phyloP scores from a whole-genome alignment of 1,139 yeast genomes.

The Yamadazyma kanchanaburiensis region DNA sequence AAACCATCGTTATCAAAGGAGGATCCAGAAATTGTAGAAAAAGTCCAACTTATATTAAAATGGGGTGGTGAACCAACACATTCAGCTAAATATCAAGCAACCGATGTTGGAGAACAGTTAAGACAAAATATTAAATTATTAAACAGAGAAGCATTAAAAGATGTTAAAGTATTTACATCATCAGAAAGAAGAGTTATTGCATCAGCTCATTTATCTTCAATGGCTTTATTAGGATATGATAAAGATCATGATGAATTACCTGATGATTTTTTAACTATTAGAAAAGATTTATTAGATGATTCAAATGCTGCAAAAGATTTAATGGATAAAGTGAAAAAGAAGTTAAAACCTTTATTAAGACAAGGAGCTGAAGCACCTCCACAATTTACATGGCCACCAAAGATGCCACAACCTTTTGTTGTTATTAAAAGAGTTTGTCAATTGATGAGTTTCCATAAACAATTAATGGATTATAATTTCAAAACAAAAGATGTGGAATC shows the following conservation, averaged over 20 bases:
- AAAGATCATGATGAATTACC: slow-evolving; percentile 54
- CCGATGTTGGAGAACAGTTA: slow-evolving; percentile 92
- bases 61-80: slow-evolving; percentile 99
- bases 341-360: slow-evolving; percentile 87
- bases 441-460: slow-evolving; percentile 88
- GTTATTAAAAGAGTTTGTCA: slow-evolving; percentile 94
- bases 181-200: slow-evolving; percentile 94
- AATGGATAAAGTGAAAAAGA: slow-evolving; percentile 97
- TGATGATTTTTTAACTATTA: slow-evolving; percentile 72
- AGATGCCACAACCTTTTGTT: slow-evolving; percentile 94
- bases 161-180: slow-evolving; percentile 84
- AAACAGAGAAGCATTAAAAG: slow-evolving; percentile 78
- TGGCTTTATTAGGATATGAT: slow-evolving; percentile 72
- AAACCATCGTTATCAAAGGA: slow-evolving; percentile 77
- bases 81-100: slow-evolving; percentile 91
- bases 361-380: slow-evolving; percentile 99
- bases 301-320: slow-evolving; percentile 97
- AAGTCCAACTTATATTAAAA: slow-evolving; percentile 90
- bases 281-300: slow-evolving; percentile 92
- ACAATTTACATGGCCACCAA: slow-evolving; percentile 98
- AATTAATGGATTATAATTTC: slow-evolving; percentile 81
- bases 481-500: slow-evolving; percentile 59
- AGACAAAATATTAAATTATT: slow-evolving; percentile 87
- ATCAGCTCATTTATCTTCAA: slow-evolving; percentile 85
- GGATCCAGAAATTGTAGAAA: slow-evolving; percentile 69